phyloP scores from a whole-genome alignment of 2,329 filamentous ascomycete species.

The Fusarium gaditjirri region DNA sequence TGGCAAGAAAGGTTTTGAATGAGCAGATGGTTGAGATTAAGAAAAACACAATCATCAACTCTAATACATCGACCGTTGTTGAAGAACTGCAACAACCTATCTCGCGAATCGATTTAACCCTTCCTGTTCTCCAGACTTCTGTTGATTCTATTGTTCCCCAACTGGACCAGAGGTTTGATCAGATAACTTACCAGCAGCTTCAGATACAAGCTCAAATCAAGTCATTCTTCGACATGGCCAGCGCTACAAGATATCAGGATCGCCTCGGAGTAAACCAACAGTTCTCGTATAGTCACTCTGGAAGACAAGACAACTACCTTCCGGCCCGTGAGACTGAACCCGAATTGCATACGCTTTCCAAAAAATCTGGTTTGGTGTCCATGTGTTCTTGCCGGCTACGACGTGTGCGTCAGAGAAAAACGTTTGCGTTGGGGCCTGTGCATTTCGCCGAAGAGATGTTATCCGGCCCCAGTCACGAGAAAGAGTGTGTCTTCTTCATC shows the following conservation, averaged over 20 bases:
- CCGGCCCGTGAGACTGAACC: fast-evolving
- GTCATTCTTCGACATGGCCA: fast-evolving
- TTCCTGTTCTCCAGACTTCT: neutral
- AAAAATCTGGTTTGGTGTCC: fast-evolving
- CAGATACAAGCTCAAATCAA: neutral
- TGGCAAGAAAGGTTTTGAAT: neutral
- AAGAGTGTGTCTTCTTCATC: fast-evolving
- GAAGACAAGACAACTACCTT: fast-evolving
- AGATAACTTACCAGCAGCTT: neutral
- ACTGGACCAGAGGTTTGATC: neutral
- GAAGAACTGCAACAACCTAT: fast-evolving
- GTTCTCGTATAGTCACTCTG: fast-evolving
- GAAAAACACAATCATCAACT: neutral
- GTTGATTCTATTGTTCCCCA: neutral
- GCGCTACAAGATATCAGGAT: neutral
- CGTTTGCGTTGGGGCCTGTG: fast-evolving
- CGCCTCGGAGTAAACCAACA: fast-evolving
- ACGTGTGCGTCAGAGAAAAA: fast-evolving
- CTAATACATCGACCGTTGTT: neutral
- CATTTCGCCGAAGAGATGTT: neutral
- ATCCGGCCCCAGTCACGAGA: fast-evolving
- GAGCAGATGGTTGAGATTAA: neutral
- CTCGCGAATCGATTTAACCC: neutral
- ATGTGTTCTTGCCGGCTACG: neutral
- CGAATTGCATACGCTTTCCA: fast-evolving